These are phyloP conservation scores for Knufia fluminis DNA, from an alignment of 2,329 filamentous ascomycete genomes.

Conservation along the genomic window DNA sequence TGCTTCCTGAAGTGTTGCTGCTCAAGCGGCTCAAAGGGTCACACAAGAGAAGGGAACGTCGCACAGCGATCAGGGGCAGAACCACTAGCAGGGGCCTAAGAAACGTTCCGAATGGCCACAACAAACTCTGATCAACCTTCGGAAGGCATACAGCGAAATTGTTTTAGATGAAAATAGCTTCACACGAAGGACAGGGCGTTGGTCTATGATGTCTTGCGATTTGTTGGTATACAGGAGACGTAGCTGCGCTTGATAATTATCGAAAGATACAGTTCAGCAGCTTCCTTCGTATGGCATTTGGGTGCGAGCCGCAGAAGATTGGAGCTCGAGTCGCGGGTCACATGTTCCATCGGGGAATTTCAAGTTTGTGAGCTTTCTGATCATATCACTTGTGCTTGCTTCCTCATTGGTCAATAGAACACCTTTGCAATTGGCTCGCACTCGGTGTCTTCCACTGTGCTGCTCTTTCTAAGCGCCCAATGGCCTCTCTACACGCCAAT, in stretches of 20 bases:
- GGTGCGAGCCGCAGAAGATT: no score
- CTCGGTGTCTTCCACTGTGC: not conserved
- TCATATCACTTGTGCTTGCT: not conserved
- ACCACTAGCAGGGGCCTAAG: not conserved
- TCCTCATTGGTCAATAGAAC: not conserved
- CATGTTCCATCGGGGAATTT: no score
- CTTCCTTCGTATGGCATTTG: no score
- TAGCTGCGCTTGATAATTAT: no score
- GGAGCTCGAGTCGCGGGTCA: no score
- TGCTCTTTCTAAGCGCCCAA: not conserved
- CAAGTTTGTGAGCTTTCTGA: no score
- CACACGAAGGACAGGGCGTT: not conserved
- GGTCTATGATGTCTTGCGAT: no score
- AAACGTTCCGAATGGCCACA: not conserved
- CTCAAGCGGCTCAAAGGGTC: not conserved
- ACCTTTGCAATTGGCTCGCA: not conserved
- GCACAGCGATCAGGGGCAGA: not conserved
- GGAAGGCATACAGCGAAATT: not conserved
- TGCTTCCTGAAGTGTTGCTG: not conserved
- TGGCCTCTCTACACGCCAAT: slow-evolving; percentile 1
- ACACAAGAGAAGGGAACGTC: not conserved
- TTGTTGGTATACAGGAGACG: no score
- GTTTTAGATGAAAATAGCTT: not conserved
- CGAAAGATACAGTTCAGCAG: no score
- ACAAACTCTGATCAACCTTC: not conserved